A percentile compares a stretch with the other conserved stretches of the same genome.
These are phyloP conservation scores for Ambrosiella beaveri DNA, from an alignment of 2,329 filamentous ascomycete species.

Conservation along the genomic window DNA sequence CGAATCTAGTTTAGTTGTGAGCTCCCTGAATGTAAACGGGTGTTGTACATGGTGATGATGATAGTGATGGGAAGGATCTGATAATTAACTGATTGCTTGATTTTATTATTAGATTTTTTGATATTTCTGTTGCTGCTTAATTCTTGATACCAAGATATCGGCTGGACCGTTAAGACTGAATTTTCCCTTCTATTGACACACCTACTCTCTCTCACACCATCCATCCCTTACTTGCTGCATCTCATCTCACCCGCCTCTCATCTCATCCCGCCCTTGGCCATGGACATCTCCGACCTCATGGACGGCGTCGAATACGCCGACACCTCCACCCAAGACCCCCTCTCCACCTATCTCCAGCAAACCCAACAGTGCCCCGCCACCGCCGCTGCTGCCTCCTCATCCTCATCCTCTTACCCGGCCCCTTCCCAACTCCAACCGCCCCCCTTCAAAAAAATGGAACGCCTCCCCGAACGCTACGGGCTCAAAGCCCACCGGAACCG, in stretches of 20 bases:
- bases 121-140: too few relatives aligned
- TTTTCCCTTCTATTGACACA: too few relatives aligned
- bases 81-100: too few relatives aligned
- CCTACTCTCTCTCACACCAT: too few relatives aligned
- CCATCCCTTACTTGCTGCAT: too few relatives aligned
- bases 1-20: background rate
- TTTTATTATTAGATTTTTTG: too few relatives aligned
- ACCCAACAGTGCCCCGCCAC: background rate
- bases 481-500: conserved; percentile 11
- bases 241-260: too few relatives aligned
- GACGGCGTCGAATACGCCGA: conserved; percentile 9
- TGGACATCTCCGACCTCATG: conserved; percentile 13
- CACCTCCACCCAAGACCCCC: background rate
- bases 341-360: background rate
- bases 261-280: background rate
- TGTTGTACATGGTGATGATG: background rate
- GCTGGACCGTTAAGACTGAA: too few relatives aligned
- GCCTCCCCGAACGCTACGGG: conserved; percentile 10
- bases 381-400: background rate
- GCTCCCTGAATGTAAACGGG: background rate
- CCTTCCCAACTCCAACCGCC: background rate
- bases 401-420: background rate
- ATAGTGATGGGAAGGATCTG: background rate
- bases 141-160: too few relatives aligned
- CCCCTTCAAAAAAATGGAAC: conserved; percentile 11